Base-by-base conservation (phyloP, 257 asterid species). In the Avicennia marina region DNA sequence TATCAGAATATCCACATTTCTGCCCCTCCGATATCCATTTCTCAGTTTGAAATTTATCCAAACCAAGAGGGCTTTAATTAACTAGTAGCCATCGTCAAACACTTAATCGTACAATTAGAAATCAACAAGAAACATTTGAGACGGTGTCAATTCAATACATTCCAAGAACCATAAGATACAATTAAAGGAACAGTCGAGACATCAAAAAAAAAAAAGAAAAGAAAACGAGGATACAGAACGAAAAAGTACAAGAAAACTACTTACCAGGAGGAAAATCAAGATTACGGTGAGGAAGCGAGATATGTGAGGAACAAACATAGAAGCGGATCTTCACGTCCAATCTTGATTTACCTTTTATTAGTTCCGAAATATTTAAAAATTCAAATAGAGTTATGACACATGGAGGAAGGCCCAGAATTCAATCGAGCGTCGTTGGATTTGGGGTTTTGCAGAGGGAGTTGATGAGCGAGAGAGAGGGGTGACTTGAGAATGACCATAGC, bases 291-390 rank as follows among this genome's bases (percentile, higher is more conserved):
- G 36, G 51, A 63, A 4, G 33, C 72, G 81, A 61, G 66, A 65
- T 62, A 57, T 43, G 45, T 26, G 71, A 53, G 55, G 75, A 39
- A 27, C 56, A 21, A 69, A 40, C 82, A 75, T 75, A 69, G 75
- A 53, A 65, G 63, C 70, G 26, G 80, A 79, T 79, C 80, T 60
- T 72, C 72, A 38, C 66, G 43, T 63, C 49, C 73, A 56, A 66
- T 60, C 70, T 56, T 17, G 47, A 63, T 63, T 58, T 6, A 54
- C 48, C 45, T 59, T 39, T 25, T n/a, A 24, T 38, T 58, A 22
- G 29, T 33, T 41, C 69, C 12, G 38, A 20, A 29, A 51, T 10
- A 39, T 18, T 36, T 22, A 16, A 26, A 26, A 17, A 11, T 32
- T 39, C 39, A 40, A 62, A 53, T 8, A 5, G 48, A 38, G 51